phyloP scores from a whole-genome alignment of 805 yeast species.

The Ogataea kodamae region DNA sequence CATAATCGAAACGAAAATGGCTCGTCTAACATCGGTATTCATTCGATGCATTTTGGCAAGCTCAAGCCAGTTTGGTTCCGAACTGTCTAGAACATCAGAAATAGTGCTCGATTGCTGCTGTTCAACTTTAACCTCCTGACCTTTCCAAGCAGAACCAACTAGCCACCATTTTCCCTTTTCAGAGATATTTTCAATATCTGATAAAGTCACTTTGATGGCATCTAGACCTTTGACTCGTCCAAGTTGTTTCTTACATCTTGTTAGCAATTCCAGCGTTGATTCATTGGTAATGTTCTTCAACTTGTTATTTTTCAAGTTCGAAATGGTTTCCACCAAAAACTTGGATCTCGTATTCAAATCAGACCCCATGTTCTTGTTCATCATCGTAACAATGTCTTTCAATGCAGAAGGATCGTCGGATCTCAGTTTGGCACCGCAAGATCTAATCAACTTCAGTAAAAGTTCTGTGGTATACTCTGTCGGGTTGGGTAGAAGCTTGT shows the following conservation, averaged over 20 bases:
- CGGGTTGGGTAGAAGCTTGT: constrained; percentile 37
- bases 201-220: constrained; percentile 77
- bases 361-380: constrained; percentile 47
- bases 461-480: constrained; percentile 75
- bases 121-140: constrained; percentile 31
- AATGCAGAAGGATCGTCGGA: constrained; percentile 85
- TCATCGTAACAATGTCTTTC: constrained; percentile 65
- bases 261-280: constrained; percentile 47
- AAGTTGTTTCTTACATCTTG: constrained; percentile 60
- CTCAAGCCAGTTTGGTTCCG: constrained; percentile 85
- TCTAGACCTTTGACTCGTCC: constrained; percentile 57
- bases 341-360: constrained; percentile 60
- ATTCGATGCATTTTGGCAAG: constrained; percentile 83
- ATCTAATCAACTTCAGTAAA: constrained; percentile 64
- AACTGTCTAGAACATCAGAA: constrained; percentile 59
- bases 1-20: constrained; percentile 91
- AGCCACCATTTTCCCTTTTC: constrained; percentile 98
- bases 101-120: constrained; percentile 44
- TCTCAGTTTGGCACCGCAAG: constrained; percentile 81
- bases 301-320: constrained; percentile 84
- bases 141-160: constrained; percentile 97
- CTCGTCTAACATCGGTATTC: constrained; percentile 94
- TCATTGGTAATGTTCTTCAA: constrained; percentile 53
- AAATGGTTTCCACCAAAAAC: constrained; percentile 80
- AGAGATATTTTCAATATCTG: constrained; percentile 74